Evolutionary conservation across 495 filamentous ascomycete species (phyloP), one percentile per base, ranked within the genome.

Genomic region (Neurospora sp.): DNA sequence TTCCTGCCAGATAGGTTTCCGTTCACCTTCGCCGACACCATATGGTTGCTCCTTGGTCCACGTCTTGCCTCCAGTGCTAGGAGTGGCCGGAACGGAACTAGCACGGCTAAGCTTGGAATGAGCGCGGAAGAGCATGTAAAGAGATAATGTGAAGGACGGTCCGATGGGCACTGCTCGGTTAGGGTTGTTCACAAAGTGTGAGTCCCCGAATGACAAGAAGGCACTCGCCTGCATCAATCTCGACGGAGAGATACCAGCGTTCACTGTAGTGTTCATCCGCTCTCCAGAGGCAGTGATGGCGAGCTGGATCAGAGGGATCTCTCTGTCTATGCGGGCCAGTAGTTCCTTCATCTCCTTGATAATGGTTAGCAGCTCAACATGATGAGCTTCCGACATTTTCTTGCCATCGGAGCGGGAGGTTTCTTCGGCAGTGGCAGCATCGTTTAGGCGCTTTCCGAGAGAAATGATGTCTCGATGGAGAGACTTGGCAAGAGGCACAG

Each of bases 211-310:
- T 42, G 90, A 96, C 41, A 99, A 87, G 73, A 98, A 92, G 35
- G 93, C 94, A 76, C 95, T 98, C 27, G 96, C 96, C 81, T 99
- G 96, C 69, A 99, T 82, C 70, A 99, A 81, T 35, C 96, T 88
- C 9, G 95, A 97, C 6, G 95, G 93, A 10, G 96, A 98, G 31
- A 98, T 91, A 6, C 92, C 93, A 2, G 91, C 84, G 8, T 92
- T 93, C 53, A 97, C 83, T 41, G 87, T 89, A 0, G 93, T 91
- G 1, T 93, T 93, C 68, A 97, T 81, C 73, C 88, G 95, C 31
- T 93, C 94, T 0, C 96, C 96, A 5, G 96, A 98, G 7, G 96
- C 96, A 3, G 94, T 95, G 76, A 99, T 97, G 41, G 96, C 97
- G 22, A 99, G 86, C 74, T 93, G 97, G 80, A 99, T 93, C 2